Percentiles rank a stretch among this genome's conserved stretches.
phyloP scores from a whole-genome alignment of 108 stramenopile species.

The Pelagomonas calceolata region DNA sequence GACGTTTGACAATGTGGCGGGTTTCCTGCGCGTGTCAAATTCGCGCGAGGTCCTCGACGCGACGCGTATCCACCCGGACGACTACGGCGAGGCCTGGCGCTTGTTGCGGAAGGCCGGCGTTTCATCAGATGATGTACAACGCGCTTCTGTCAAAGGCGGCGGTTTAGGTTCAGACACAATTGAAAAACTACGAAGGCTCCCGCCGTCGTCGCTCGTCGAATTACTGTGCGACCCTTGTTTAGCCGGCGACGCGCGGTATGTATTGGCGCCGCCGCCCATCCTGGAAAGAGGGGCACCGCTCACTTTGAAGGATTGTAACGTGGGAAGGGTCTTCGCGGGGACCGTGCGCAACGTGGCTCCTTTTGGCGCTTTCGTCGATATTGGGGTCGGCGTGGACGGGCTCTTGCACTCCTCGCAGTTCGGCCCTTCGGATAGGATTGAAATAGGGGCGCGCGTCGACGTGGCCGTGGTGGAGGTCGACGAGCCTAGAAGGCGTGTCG shows the following conservation, averaged over 20 bases:
- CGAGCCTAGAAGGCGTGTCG: neutral
- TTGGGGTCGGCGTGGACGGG: neutral
- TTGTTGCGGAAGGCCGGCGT: neutral
- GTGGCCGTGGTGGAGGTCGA: neutral
- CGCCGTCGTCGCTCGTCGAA: neutral
- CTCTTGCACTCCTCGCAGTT: neutral
- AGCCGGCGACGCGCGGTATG: neutral
- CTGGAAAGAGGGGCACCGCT: neutral
- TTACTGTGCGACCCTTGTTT: neutral
- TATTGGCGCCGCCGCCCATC: neutral
- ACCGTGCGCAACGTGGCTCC: neutral
- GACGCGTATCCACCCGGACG: neutral
- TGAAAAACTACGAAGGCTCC: neutral
- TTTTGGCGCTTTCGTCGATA: neutral
- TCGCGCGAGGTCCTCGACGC: neutral
- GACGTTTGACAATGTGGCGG: neutral
- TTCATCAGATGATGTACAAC: neutral
- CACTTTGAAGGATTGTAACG: neutral
- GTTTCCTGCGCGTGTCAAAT: neutral
- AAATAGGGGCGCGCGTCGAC: neutral
- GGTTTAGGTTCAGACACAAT: neutral
- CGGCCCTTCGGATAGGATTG: neutral
- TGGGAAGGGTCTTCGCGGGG: neutral
- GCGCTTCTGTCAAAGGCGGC: neutral
- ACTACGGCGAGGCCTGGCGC: neutral